Conservation (phyloP, 306 rosid genomes). For the Geum urbanum region DNA sequence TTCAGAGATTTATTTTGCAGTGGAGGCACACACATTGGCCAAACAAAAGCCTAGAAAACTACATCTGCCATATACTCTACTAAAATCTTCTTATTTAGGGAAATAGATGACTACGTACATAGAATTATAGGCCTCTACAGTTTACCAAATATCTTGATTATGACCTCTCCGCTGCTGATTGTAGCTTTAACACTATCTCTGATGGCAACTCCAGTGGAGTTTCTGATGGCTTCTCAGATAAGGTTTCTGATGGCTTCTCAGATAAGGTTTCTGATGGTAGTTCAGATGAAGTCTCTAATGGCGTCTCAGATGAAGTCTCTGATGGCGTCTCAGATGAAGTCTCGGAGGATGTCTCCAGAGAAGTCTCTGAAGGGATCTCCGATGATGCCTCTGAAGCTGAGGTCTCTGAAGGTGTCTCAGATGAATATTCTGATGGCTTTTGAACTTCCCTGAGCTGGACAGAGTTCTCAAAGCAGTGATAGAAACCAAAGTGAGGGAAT, state of each 20-base stretch:
- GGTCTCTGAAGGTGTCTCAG: not conserved
- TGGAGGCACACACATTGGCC: not conserved
- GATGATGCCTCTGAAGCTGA: conserved; percentile 8
- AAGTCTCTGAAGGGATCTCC: not conserved
- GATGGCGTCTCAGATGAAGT: not conserved
- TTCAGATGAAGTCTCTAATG: conserved; percentile 10
- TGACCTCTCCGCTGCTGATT: not conserved
- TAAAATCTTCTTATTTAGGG: conserved; percentile 4
- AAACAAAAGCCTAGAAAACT: not conserved
- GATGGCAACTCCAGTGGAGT: conserved; percentile 12
- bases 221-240: not conserved
- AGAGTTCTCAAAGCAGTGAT: conserved; percentile 80
- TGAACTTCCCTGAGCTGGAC: conserved; percentile 83
- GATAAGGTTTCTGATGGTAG: not conserved
- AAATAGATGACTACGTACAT: not conserved
- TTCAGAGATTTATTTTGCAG: not conserved
- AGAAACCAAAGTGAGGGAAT: conserved; percentile 82
- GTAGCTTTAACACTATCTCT: not conserved
- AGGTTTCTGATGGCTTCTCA: not conserved
- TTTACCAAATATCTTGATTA: not conserved
- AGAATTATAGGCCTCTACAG: not conserved
- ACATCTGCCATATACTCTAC: not conserved
- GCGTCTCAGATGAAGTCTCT: not conserved
- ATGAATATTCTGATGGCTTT: conserved; percentile 44
- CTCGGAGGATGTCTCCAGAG: not conserved